Evolutionary conservation across 352 stramenopile genomes (phyloP), one percentile per base, ranked within the genome.

Genomic region (Pythium vanterpoolii): DNA sequence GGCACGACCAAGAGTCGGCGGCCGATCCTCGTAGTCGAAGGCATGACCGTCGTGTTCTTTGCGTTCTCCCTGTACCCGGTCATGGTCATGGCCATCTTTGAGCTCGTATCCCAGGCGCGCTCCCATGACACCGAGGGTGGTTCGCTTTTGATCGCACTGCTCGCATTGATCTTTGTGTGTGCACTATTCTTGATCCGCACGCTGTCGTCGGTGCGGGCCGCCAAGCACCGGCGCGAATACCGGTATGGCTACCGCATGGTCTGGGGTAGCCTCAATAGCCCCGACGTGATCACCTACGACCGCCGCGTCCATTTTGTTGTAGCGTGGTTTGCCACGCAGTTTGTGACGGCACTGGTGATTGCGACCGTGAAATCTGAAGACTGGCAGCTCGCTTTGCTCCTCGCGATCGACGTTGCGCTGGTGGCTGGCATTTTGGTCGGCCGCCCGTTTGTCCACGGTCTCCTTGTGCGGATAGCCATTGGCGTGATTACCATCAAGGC

Each of bases 51-150:
- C 26, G 44, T 52, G 9, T 60, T 56, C 26, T 46, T 56, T 39
- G 49, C 48, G 14, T 65, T 60, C 30, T 49, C 53, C 6, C 36
- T 74, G 33, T 69, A 69, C 18, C 69, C 69, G 10, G 30, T 77
- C 6, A 61, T 28, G 2, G 34, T 69, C 26, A 51, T 70, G 21
- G 19, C 45, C 9, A 48, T 44, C 30, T 72, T 53, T 46, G 69
- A 69, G 31, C 60, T 62, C 46, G 19, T 46, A 0, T 69, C 57
- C 28, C 43, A 69, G 46, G 38, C 49, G n/a, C 56, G 50, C 14
- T 27, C 31, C 10, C 26, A 10, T 5, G 28, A 27, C n/a, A 46
- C 39, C 49, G 47, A 46, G 3, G n/a, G 42, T 8, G 58, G 42
- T 9, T 33, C 56, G 5, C 60, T 73, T 19, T 42, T 42, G 31